Evolutionary conservation across 805 yeast species (phyloP).

Genomic region (Candida ulmi): DNA sequence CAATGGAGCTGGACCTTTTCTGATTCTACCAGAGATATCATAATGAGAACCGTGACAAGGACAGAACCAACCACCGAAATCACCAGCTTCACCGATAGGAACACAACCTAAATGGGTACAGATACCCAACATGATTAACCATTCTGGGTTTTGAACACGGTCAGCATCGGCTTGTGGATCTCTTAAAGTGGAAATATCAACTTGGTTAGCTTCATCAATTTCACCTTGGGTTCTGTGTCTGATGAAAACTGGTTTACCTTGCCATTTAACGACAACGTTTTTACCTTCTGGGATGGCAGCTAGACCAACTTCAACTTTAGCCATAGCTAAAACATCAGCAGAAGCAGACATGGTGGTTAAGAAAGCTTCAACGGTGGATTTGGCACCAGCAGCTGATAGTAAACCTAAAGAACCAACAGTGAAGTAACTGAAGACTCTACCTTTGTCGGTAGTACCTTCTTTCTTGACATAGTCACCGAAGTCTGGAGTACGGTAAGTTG

Average conservation of each 20-base stretch:
- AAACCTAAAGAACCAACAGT: constrained; percentile 96
- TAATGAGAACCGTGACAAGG: constrained; percentile 99
- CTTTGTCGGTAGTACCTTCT: constrained; percentile 62
- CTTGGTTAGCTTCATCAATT: constrained; percentile 88
- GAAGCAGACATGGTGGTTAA: constrained; percentile 94
- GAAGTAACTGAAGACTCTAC: constrained; percentile 89
- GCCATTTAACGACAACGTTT: constrained; percentile 98
- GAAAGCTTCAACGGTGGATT: constrained; percentile 92
- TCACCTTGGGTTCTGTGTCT: constrained; percentile 96
- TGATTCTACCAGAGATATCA: constrained; percentile 99
- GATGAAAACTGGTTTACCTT: constrained; percentile 99
- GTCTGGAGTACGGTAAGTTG: constrained; percentile 89
- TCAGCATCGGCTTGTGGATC: constrained; percentile 93
- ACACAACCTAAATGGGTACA: constrained; percentile 99
- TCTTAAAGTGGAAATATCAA: constrained; percentile 73
- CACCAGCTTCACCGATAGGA: constrained; percentile 99
- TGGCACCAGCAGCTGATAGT: constrained; percentile 89
- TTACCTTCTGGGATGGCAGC: constrained; percentile 94
- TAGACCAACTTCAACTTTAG: constrained; percentile 96
- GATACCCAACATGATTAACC: constrained; percentile 99
- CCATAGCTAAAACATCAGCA: constrained; percentile 98
- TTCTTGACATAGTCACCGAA: constrained; percentile 74
- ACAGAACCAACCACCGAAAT: constrained; percentile 99
- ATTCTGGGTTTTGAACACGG: constrained; percentile 94
- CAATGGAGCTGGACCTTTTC: constrained; percentile 99